These are phyloP conservation scores for Spathaspora passalidarum DNA, from an alignment of 805 yeast genomes.

Conservation along the genomic window DNA sequence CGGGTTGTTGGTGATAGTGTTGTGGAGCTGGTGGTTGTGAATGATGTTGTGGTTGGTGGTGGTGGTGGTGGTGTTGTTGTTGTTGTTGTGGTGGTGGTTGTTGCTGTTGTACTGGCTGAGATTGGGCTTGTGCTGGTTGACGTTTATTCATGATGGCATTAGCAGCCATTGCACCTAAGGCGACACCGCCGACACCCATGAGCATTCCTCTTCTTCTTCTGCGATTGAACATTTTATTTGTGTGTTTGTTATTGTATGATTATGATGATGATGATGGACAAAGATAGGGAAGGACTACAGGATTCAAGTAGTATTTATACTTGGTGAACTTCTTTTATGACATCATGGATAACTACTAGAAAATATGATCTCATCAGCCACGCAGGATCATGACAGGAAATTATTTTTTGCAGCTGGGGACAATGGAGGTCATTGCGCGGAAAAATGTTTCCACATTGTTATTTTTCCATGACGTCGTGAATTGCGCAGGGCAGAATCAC, in stretches of 20 bases:
- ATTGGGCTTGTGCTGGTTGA: not conserved
- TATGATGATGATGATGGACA: not conserved
- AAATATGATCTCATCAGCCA: not conserved
- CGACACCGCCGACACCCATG: conserved; percentile 2
- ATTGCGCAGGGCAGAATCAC: too few species aligned
- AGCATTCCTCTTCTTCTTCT: conserved; percentile 4
- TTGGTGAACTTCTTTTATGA: not conserved
- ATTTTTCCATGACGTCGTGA: too few species aligned
- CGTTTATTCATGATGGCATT: conserved; percentile 1
- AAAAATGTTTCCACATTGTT: not conserved
- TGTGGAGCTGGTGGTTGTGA: not conserved
- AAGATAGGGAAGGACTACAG: not conserved
- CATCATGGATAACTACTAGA: not conserved
- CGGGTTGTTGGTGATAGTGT: not conserved
- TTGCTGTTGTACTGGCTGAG: not conserved
- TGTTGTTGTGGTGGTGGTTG: not conserved
- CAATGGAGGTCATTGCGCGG: not conserved
- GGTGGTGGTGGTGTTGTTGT: not conserved
- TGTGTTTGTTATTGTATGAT: not conserved
- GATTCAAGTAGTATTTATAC: not conserved
- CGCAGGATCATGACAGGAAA: not conserved
- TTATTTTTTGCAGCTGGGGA: not conserved
- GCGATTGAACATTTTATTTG: conserved; percentile 1
- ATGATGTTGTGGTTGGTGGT: not conserved
- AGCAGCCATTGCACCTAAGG: conserved; percentile 3